Conservation (phyloP, 805 yeast species). For the Teunomyces cretensis region DNA sequence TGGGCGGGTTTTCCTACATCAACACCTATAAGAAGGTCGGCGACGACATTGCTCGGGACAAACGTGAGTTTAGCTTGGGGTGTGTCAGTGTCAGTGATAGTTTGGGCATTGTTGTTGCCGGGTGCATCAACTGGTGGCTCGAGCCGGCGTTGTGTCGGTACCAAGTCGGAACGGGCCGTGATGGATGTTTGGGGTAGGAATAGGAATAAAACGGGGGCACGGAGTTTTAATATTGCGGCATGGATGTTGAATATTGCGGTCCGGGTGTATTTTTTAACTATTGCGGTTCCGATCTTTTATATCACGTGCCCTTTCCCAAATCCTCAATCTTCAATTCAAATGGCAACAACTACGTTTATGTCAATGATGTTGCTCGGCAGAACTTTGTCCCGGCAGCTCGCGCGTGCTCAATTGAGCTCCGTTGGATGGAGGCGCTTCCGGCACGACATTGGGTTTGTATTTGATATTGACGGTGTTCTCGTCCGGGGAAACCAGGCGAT, state of each 20-base stretch:
- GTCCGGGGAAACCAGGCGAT: constrained; percentile 71
- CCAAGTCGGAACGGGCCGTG: constrained; percentile 72
- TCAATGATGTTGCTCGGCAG: too few relatives aligned
- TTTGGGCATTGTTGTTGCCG: constrained; percentile 82
- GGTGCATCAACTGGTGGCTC: constrained; percentile 67
- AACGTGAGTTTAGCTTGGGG: constrained; percentile 66
- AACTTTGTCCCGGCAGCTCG: too few relatives aligned
- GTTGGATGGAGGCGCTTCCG: too few relatives aligned
- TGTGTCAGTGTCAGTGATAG: constrained; percentile 83
- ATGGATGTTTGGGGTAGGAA: constrained; percentile 57
- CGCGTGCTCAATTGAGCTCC: too few relatives aligned
- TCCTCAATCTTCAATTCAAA: too few relatives aligned
- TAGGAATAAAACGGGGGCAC: not conserved
- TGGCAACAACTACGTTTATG: too few relatives aligned
- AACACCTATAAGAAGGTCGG: constrained; percentile 81
- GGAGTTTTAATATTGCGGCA: not conserved
- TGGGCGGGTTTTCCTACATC: constrained; percentile 90
- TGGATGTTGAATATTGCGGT: too few relatives aligned
- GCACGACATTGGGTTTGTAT: constrained; percentile 33
- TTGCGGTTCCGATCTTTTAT: too few relatives aligned
- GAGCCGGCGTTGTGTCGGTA: constrained; percentile 71
- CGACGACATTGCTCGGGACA: constrained; percentile 47
- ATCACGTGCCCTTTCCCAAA: too few relatives aligned
- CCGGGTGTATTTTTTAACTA: too few relatives aligned
- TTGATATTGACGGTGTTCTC: constrained; percentile 83